Evolutionary conservation across 2,329 filamentous ascomycete genomes (phyloP), one percentile per base, ranked within the genome.

Genomic region (Orbilia javanica): DNA sequence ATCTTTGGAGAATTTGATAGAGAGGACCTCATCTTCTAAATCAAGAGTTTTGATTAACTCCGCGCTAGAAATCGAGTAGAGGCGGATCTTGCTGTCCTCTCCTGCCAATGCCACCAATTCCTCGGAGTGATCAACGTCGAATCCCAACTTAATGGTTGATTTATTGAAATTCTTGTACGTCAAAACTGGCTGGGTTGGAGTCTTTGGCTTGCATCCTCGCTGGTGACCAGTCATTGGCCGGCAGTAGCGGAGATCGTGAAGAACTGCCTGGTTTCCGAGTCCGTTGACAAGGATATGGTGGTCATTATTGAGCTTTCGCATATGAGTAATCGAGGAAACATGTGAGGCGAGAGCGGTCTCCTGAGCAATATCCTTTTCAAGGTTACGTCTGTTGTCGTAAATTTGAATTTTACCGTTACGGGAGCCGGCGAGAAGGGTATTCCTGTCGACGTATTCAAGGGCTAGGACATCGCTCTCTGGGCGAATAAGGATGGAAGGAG

Each of bases 371-470:
- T 77, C 73, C 22, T 77, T 77, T 50, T 77, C 73, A 22, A 77
- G 73, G 44, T 77, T 77, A 44, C 73, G 73, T 60, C 73, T 48
- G 46, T 62, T 77, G 25, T 77, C 73, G 44, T 77, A 77, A n/a
- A 77, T 77, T 13, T 71, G 57, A 25, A 77, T 77, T 36, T 77
- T 77, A 22, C 73, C 73, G 52, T 63, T 77, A 27, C 73, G 73
- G 10, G 73, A 77, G n/a, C 73, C 73, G n/a, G 65, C 65, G 8
- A 77, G 73, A 13, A 77, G 66, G 2, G 48, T 50, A 25, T 77
- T 77, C 15, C 44, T 77, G 52, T 77, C 66, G 50, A 77, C 60
- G 34, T 77, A 77, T 42, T 70, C 50, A 13, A 77, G 52, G n/a
- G 73, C 57, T 2, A 77, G 50, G 10, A 77, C 62, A 20, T 77